A percentile compares a stretch with the other conserved stretches of the same genome.
Conservation (phyloP, 306 rosid genomes). For the Vigna nakashimae region DNA sequence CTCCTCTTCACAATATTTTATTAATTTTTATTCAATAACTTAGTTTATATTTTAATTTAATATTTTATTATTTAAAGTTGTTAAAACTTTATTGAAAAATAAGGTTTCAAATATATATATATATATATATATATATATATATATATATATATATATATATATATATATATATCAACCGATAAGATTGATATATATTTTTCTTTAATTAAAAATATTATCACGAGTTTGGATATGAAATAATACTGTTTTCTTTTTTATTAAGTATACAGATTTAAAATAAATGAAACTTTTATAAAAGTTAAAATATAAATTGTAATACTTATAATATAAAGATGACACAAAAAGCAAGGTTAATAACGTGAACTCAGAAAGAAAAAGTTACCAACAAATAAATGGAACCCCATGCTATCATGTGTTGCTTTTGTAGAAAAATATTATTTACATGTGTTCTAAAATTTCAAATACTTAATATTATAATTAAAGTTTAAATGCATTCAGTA, state of each 20-base stretch:
- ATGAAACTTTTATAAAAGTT: not conserved
- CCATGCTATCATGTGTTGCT: not conserved
- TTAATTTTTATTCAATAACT: too few relatives aligned
- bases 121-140: too few relatives aligned
- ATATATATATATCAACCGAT: too few relatives aligned
- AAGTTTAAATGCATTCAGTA: not conserved
- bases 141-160: too few relatives aligned
- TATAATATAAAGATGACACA: not conserved
- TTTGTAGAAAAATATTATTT: not conserved
- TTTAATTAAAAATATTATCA: too few relatives aligned
- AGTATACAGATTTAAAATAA: not conserved
- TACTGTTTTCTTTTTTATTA: not conserved
- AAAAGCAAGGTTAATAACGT: not conserved
- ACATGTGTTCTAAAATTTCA: not conserved
- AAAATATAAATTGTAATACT: not conserved
- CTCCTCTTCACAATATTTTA: too few relatives aligned
- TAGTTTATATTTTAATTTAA: too few relatives aligned
- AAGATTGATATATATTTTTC: too few relatives aligned
- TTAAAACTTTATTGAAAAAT: too few relatives aligned
- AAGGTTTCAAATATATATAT: too few relatives aligned
- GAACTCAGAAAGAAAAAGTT: not conserved
- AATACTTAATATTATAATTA: not conserved
- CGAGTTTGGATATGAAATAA: not conserved
- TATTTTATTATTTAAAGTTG: too few relatives aligned
- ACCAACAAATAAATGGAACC: not conserved